A percentile compares a stretch with the other conserved stretches of the same genome.
phyloP scores from a whole-genome alignment of 2,329 filamentous ascomycete genomes.

The Triangularia verruculosa region DNA sequence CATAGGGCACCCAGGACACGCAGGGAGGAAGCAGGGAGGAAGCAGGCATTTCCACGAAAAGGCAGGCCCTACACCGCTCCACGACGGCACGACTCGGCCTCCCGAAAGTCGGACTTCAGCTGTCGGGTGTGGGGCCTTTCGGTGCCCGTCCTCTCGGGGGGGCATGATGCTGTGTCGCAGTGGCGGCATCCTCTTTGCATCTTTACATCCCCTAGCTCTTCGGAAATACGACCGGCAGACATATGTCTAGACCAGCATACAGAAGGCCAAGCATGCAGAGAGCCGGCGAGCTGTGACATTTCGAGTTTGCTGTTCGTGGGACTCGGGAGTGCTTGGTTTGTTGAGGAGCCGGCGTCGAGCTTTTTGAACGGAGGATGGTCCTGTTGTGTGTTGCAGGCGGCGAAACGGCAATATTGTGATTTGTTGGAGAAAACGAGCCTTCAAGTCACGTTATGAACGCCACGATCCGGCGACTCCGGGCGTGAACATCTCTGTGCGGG shows the following conservation, averaged over 20 bases:
- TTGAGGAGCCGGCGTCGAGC: not conserved
- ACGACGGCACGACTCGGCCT: not conserved
- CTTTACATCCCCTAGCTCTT: not conserved
- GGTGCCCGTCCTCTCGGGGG: not conserved
- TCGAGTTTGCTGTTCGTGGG: not conserved
- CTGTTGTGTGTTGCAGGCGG: not conserved
- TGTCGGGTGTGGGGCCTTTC: conserved; percentile 1
- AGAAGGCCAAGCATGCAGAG: not conserved
- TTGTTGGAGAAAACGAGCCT: not conserved
- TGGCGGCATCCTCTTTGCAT: conserved; percentile 12
- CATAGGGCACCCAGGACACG: conserved; percentile 6
- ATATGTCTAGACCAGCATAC: not conserved
- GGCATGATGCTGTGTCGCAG: conserved; percentile 17
- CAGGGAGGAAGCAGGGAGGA: not conserved
- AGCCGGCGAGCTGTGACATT: not conserved
- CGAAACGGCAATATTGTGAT: not conserved
- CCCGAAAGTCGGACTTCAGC: conserved; percentile 5
- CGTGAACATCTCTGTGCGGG: not conserved
- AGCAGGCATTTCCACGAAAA: conserved; percentile 8
- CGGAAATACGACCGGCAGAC: conserved; percentile 5
- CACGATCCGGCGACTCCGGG: not conserved
- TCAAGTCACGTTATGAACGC: not conserved
- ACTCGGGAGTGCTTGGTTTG: not conserved
- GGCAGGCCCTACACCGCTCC: conserved; percentile 4
- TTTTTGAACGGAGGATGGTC: not conserved